A percentile compares a stretch with the other conserved stretches of the same genome.
Conservation (phyloP, 345 rosid species). For the Boechera divaricarpa region DNA sequence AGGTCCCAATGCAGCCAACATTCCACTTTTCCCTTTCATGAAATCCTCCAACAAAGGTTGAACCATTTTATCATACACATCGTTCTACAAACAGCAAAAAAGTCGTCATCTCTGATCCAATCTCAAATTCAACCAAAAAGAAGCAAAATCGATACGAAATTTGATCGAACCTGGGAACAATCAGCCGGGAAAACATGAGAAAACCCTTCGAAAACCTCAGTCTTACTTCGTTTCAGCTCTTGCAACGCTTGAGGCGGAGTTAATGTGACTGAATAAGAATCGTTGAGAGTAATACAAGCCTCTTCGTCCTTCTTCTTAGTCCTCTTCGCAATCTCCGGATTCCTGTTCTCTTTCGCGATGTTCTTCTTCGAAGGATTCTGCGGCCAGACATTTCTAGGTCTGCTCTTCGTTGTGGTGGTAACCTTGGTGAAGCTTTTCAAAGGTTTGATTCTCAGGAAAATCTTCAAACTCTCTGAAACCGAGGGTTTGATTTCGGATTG, state of each 20-base stretch:
- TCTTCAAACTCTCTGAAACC: conserved; percentile 58
- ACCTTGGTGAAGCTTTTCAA: conserved; percentile 24
- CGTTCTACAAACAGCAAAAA: conserved; percentile 51
- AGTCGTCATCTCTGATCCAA: conserved; percentile 10
- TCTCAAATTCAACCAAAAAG: conserved; percentile 18
- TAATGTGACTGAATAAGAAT: conserved; percentile 63
- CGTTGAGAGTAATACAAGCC: conserved; percentile 55
- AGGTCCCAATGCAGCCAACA: conserved; percentile 91
- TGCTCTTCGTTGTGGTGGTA: conserved; percentile 29
- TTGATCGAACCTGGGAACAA: conserved; percentile 67
- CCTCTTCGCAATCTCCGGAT: conserved; percentile 44
- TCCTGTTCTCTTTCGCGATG: conserved; percentile 37
- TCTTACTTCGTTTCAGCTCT: conserved; percentile 67
- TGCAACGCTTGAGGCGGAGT: conserved; percentile 65
- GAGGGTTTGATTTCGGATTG: conserved; percentile 36
- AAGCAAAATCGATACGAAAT: not conserved
- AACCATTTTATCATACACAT: conserved; percentile 75
- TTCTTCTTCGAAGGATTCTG: conserved; percentile 59
- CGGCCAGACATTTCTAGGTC: conserved; percentile 69
- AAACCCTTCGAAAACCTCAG: conserved; percentile 88
- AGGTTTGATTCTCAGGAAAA: conserved; percentile 72
- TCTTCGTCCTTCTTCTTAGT: conserved; percentile 46
- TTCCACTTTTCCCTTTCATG: conserved; percentile 70
- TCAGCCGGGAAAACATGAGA: conserved; percentile 70
- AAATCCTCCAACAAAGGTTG: conserved; percentile 81